Base-by-base conservation (phyloP, 2,329 filamentous ascomycete species). In the Botrytis sinoallii region DNA sequence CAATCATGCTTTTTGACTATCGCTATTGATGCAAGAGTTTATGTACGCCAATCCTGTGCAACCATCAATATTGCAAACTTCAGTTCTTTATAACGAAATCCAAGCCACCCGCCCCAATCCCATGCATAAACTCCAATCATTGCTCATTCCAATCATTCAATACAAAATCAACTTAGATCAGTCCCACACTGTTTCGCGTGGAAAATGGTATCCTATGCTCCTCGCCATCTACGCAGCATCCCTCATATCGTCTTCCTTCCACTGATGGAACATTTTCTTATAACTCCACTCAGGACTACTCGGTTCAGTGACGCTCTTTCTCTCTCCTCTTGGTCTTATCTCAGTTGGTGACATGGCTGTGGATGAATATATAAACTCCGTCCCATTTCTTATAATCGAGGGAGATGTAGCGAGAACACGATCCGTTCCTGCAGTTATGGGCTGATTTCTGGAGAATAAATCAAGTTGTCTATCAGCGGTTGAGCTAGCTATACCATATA, bases 371-470 rank as follows among this genome's bases (percentile, higher is more conserved):
- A 32, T 40, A 32, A 75, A 60, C 2, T 74, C 75, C 7, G 73
- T 44, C 66, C 74, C 40, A 69, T 69, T 67, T 60, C 40, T 72
- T 22, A 61, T 72, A 6, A 63, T 55, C 0, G 76, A 74, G 22
- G 79, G 79, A 35, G 76, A 77, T 4, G 79, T 80, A 18, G 79
- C 79, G 14, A 81, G 76, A 46, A 81, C 73, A 20, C 76, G 77
- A 70, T 80, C 80, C 7, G 78, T 76, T 22, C 70, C 71, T 12
- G 76, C 61, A 29, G 80, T 80, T 22, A 80, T 73, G 2, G 78
- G 80, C 60, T 81, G 79, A 52, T 74, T 78, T 25, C 61, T 69
- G 1, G 78, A 79, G 74, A 80, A 80, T 61, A 78, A 76, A 75
- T 80, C 79, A 29, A 79, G 44, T 12, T 75, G 74, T 8, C 69